Base-by-base conservation (phyloP, 2,329 filamentous ascomycete species). In the Verticillium dahliae region DNA sequence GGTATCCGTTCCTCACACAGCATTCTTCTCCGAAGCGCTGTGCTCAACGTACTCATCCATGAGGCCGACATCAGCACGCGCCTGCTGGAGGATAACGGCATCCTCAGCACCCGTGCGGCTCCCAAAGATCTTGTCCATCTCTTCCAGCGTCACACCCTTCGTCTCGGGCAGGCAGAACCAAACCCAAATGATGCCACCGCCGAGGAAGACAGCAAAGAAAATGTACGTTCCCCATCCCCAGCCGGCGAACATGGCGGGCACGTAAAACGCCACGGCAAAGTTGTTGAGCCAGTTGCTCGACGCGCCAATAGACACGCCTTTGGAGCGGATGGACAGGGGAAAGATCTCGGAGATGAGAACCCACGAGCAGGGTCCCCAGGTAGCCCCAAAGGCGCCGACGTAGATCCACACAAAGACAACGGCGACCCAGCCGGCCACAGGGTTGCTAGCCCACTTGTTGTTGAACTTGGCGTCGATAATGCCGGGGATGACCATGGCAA, bases 121-220 rank as follows among this genome's bases (percentile, higher is more conserved):
- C 10, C 76, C 76, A 67, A 79, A 80, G 0, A 78, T 71, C 0
- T 66, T 65, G 63, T 84, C 82, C 81, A 85, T 85, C 59, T 85
- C 80, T 66, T 85, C 83, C 1, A 86, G 73, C 1, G 77, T 83
- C 63, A 72, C 74, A 9, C 82, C 82, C 56, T 76, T 79, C 0
- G 85, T 87, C 68, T 87, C 85, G 0, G 85, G 85, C 0, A 87
- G 79, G 59, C 82, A 79, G 65, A 84, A 79, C 62, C 72, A 82
- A 10, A 81, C 75, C 50, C 82, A 76, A 0, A 74, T 74, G 2
- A 79, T 79, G 15, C 78, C 78, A 14, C 76, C 67, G 13, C 83
- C 69, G 72, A 82, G 81, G 65, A 79, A 75, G 1, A 74, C 74
- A 0, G 80, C 79, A 64, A 88, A 88, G 74, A 88, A 87, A 45